phyloP scores from a whole-genome alignment of 2,329 filamentous ascomycete species.

The Fonsecaea pugnacius region DNA sequence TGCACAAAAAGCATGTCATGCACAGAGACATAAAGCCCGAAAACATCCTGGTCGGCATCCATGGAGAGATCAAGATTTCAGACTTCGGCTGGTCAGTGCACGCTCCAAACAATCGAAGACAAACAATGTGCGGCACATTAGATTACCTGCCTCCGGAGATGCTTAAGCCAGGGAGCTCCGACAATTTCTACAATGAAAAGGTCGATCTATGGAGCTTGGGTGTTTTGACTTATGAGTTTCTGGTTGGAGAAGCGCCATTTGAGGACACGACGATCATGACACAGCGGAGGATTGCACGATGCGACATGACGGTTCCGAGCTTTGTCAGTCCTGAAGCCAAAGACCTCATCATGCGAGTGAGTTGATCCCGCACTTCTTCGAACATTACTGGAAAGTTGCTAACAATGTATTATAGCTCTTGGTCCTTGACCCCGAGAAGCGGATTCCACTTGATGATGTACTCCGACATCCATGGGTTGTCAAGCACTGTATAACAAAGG shows the following conservation, averaged over 20 bases:
- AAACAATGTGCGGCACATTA: conserved; percentile 95
- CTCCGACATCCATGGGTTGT: conserved; percentile 93
- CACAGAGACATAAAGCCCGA: conserved; percentile 97
- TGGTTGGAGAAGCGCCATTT: conserved; percentile 94
- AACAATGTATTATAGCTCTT: conserved; percentile 64
- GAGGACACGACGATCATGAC: conserved; percentile 96
- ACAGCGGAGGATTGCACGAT: conserved; percentile 81
- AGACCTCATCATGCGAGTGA: conserved; percentile 88
- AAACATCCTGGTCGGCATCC: conserved; percentile 93
- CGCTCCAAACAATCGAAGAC: conserved; percentile 88
- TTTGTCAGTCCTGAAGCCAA: conserved; percentile 89
- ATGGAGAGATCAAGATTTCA: conserved; percentile 97
- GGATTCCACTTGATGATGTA: conserved; percentile 86
- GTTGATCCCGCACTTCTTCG: conserved; percentile 38
- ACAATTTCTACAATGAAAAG: conserved; percentile 93
- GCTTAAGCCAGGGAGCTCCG: conserved; percentile 77
- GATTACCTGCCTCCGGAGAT: conserved; percentile 99
- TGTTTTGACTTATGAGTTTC: conserved; percentile 92
- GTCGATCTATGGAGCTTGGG: conserved; percentile 96
- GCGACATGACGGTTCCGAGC: conserved; percentile 88
- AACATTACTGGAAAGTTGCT: conserved; percentile 26
- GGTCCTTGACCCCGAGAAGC: conserved; percentile 90
- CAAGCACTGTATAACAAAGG: conserved; percentile 71
- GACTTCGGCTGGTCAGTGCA: conserved; percentile 99
- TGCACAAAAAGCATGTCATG: conserved; percentile 97